Percentiles rank a stretch among this genome's conserved stretches.
These are phyloP conservation scores for Thielaviopsis euricoi DNA, from an alignment of 2,329 filamentous ascomycete genomes.

Conservation along the genomic window DNA sequence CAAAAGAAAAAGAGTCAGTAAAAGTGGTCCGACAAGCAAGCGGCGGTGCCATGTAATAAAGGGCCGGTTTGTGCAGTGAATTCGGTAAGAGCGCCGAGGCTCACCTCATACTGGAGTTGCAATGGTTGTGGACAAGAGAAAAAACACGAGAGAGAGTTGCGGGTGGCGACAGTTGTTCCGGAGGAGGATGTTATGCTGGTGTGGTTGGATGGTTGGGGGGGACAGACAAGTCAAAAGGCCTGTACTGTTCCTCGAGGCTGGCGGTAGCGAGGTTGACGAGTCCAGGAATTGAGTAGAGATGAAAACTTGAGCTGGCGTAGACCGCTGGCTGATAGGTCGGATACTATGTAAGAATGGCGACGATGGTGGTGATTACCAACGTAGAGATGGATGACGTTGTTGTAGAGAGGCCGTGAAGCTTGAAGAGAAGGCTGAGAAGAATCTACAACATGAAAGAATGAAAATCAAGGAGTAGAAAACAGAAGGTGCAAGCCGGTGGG, in stretches of 20 bases:
- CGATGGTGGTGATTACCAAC: background rate
- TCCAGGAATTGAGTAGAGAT: background rate
- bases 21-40: background rate
- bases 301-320: background rate
- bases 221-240: background rate
- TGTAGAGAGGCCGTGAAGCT: too few relatives aligned
- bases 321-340: background rate
- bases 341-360: background rate
- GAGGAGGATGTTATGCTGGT: background rate
- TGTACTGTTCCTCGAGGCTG: background rate
- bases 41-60: background rate
- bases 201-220: background rate
- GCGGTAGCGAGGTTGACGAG: background rate
- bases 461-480: too few relatives aligned
- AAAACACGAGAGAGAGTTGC: background rate
- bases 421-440: too few relatives aligned
- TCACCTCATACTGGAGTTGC: slow-evolving; percentile 11
- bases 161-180: background rate
- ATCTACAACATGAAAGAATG: too few relatives aligned
- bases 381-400: background rate
- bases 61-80: background rate
- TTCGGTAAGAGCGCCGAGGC: slow-evolving; percentile 9
- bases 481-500: too few relatives aligned
- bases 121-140: background rate
- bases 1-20: slow-evolving; percentile 3